Conservation (phyloP, 192 early-diverging fungal genomes). For the Lobosporangium transversale region DNA sequence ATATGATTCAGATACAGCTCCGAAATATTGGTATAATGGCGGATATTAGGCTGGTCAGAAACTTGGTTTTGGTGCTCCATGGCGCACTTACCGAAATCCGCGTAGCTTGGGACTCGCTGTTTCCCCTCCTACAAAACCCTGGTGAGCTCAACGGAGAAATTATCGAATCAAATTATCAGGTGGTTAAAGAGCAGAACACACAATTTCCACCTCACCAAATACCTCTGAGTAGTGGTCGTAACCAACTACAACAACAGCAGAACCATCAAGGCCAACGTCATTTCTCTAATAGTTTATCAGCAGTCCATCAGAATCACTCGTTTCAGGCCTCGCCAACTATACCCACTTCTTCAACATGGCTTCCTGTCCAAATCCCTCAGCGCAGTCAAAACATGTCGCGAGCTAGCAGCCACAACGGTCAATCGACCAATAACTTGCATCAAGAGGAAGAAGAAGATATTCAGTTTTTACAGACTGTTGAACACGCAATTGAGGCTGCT, state of each 20-base stretch:
- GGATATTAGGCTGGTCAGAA: constrained; percentile 52
- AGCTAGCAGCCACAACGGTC: constrained; percentile 32
- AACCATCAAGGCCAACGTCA: constrained; percentile 13
- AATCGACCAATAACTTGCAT: constrained; percentile 23
- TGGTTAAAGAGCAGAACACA: constrained; percentile 26
- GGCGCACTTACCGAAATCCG: constrained; percentile 56
- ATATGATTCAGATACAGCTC: constrained; percentile 48
- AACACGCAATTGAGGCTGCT: constrained; percentile 41
- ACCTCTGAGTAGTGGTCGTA: not conserved
- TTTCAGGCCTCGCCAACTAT: constrained; percentile 45
- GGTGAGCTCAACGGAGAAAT: constrained; percentile 28
- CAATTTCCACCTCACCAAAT: constrained; percentile 1
- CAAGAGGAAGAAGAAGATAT: constrained; percentile 28
- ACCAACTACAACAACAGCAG: constrained; percentile 3
- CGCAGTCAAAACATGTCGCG: constrained; percentile 49
- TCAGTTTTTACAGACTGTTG: constrained; percentile 31
- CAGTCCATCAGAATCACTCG: constrained; percentile 14
- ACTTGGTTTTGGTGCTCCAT: constrained; percentile 55
- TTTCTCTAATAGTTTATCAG: not conserved
- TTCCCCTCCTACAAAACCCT: constrained; percentile 46
- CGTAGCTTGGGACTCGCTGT: constrained; percentile 55
- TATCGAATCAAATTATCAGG: constrained; percentile 11
- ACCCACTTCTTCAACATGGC: constrained; percentile 21
- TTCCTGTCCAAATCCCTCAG: constrained; percentile 29
- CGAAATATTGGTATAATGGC: constrained; percentile 41